Evolutionary conservation across 768 basidiomycete genomes (phyloP).

Genomic region (Daedaleopsis nitida): DNA sequence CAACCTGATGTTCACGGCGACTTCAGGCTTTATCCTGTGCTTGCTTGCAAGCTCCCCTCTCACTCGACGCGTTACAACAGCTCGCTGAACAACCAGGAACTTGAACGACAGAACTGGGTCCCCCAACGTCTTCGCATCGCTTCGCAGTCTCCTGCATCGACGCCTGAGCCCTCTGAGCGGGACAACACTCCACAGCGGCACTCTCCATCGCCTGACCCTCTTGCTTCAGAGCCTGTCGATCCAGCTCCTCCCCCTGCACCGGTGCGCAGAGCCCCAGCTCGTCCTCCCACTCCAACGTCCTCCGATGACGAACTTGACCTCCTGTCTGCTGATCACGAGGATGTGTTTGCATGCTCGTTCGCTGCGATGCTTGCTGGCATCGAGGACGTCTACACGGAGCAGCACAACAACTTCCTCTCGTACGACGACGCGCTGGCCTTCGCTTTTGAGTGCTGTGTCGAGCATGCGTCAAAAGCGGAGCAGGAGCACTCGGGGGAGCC

Average conservation of each 20-base stretch:
- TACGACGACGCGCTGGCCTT: constrained; percentile 12
- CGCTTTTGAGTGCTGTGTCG: constrained; percentile 7
- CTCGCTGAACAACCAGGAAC: constrained; percentile 5
- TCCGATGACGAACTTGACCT: constrained; percentile 7
- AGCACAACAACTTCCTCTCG: constrained; percentile 1
- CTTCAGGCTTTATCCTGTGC: constrained; percentile 2
- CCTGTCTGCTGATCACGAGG: constrained; percentile 2
- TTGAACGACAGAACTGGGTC: neutral
- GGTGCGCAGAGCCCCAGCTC: neutral
- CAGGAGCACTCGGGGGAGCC: constrained; percentile 13
- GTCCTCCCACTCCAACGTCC: neutral
- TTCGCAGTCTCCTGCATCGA: neutral
- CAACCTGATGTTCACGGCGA: constrained; percentile 2
- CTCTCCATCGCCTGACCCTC: neutral
- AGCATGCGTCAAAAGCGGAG: constrained; percentile 8
- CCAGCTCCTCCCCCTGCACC: constrained; percentile 2
- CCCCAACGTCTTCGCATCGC: neutral
- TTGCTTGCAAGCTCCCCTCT: constrained; percentile 5
- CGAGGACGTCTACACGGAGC: constrained; percentile 4
- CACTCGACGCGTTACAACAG: constrained; percentile 1
- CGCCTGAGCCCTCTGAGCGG: constrained; percentile 3
- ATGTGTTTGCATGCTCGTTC: neutral
- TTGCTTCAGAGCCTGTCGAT: neutral
- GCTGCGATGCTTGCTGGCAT: constrained; percentile 5
- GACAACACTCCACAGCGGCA: constrained; percentile 1